A percentile compares a stretch with the other conserved stretches of the same genome.
Evolutionary conservation across 2,329 filamentous ascomycete genomes (phyloP).

Genomic region (Rachicladosporium sp.): DNA sequence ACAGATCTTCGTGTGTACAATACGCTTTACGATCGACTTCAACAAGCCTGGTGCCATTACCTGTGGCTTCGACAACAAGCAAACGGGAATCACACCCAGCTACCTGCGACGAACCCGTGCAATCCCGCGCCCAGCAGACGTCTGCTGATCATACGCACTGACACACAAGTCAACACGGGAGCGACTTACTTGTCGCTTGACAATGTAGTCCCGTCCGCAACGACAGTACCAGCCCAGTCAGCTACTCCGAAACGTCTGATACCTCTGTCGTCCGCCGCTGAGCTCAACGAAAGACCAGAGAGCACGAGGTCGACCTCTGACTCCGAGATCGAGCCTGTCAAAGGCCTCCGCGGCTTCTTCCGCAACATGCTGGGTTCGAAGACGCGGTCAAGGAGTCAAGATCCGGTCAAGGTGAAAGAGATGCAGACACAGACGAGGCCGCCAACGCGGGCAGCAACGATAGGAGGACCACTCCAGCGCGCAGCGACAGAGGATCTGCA

Average conservation of each 20-base stretch:
- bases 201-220: constrained; percentile 39
- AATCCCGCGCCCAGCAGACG: constrained; percentile 73
- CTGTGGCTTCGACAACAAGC: constrained; percentile 60
- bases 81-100: constrained; percentile 42
- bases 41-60: constrained; percentile 67
- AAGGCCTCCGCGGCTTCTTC: constrained; percentile 22
- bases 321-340: constrained; percentile 14
- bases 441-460: too few species aligned
- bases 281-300: not conserved
- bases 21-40: constrained; percentile 54
- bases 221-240: not conserved
- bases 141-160: constrained; percentile 79
- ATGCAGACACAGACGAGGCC: too few species aligned
- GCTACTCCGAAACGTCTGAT: not conserved
- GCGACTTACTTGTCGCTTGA: too few species aligned
- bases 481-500: too few species aligned
- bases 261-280: not conserved
- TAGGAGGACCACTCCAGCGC: too few species aligned
- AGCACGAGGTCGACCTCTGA: constrained; percentile 10
- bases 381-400: too few species aligned
- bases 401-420: too few species aligned
- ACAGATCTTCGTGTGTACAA: constrained; percentile 45
- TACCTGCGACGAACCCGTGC: constrained; percentile 67
- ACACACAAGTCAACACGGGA: constrained; percentile 40
- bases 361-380: constrained; percentile 21